These are phyloP conservation scores for Hanseniaspora jakobsenii DNA, from an alignment of 805 yeast genomes.

Conservation along the genomic window DNA sequence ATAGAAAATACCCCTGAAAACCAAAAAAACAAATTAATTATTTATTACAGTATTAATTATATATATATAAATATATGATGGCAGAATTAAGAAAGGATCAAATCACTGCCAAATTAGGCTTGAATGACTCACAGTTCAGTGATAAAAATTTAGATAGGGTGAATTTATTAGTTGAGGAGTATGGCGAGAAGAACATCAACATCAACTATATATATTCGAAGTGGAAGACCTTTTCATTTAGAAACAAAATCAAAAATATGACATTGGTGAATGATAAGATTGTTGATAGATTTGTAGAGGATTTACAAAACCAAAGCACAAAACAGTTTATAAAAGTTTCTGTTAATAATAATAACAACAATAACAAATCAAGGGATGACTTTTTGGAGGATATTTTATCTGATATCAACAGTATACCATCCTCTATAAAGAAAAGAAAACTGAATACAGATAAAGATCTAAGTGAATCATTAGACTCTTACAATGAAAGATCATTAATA, in stretches of 20 bases:
- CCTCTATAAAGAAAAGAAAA: not conserved
- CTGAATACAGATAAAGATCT: not conserved
- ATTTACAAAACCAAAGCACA: conserved; percentile 12
- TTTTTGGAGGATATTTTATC: too few species aligned
- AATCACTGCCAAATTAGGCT: conserved; percentile 9
- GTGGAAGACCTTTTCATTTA: conserved; percentile 14
- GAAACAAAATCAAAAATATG: conserved; percentile 15
- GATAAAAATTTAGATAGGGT: not conserved
- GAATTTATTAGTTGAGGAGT: not conserved
- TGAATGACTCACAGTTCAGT: too few species aligned
- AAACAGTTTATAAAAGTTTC: not conserved
- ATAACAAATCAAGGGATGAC: too few species aligned
- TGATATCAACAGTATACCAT: too few species aligned
- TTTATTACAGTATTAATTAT: too few species aligned
- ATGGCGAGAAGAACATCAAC: not conserved
- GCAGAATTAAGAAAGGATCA: conserved; percentile 3
- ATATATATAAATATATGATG: not conserved
- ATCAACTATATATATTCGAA: conserved; percentile 10
- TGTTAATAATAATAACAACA: not conserved
- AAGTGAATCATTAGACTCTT: not conserved
- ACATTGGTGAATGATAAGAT: not conserved
- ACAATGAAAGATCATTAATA: not conserved
- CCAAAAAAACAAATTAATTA: too few species aligned
- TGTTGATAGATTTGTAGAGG: not conserved
- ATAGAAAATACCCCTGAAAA: too few species aligned